Percentiles rank a stretch among this genome's conserved stretches.
These are phyloP conservation scores for Ichthyophthirius multifiliis DNA, from an alignment of 169 alveolate species.

Conservation along the genomic window DNA sequence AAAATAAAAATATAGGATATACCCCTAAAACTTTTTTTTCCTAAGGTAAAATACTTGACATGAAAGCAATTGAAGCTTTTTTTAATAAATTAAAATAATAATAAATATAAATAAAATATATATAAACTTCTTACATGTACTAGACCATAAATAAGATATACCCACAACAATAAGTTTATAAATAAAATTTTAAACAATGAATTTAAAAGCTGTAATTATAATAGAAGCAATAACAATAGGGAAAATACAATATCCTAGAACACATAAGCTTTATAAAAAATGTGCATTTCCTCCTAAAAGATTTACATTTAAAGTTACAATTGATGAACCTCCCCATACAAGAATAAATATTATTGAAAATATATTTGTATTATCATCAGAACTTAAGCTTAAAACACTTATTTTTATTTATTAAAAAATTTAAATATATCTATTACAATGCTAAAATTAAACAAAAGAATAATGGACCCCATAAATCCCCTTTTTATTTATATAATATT, in stretches of 20 bases:
- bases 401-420: background rate
- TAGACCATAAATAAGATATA: conserved; percentile 63
- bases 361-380: conserved; percentile 47
- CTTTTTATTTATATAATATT: conserved; percentile 16
- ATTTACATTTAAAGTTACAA: conserved; percentile 71
- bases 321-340: conserved; percentile 82
- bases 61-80: conserved; percentile 68
- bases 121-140: conserved; percentile 58
- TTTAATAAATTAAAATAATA: background rate
- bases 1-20: conserved; percentile 79
- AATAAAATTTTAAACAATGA: conserved; percentile 21
- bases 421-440: conserved; percentile 6
- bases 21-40: conserved; percentile 72
- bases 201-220: conserved; percentile 31
- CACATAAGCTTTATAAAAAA: conserved; percentile 72
- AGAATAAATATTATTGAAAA: conserved; percentile 72
- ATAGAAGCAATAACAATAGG: conserved; percentile 77
- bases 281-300: conserved; percentile 78
- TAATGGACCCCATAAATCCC: conserved; percentile 90
- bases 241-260: conserved; percentile 81
- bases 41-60: conserved; percentile 60
- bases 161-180: conserved; percentile 44
- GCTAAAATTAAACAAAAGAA: conserved; percentile 70
- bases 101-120: background rate
- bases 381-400: conserved; percentile 40